Conservation (phyloP, 2,329 filamentous ascomycete species). For the Trichoderma sp. region DNA sequence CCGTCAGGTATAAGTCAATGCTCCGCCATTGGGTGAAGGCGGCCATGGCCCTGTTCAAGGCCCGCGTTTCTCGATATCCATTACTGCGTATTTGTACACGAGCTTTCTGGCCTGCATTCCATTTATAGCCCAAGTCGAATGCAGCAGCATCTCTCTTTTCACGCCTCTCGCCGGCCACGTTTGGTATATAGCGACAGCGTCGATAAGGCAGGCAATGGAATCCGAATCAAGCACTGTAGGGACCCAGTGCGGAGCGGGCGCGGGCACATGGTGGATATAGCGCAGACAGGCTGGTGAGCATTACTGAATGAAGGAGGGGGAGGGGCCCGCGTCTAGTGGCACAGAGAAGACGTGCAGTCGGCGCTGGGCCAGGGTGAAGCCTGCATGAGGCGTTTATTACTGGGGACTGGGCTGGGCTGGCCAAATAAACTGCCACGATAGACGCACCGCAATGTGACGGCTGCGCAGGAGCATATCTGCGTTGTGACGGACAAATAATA, state of each 20-base stretch:
- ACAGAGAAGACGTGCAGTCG: slow-evolving; percentile 4
- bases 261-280: slow-evolving; percentile 29
- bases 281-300: slow-evolving; percentile 23
- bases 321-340: slow-evolving; percentile 18
- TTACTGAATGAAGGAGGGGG: slow-evolving; percentile 27
- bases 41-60: background rate
- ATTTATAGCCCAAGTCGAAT: background rate
- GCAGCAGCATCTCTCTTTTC: background rate
- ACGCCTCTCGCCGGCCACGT: background rate
- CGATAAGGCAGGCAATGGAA: background rate
- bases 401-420: background rate
- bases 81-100: background rate
- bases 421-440: background rate
- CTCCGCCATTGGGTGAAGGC: slow-evolving; percentile 1
- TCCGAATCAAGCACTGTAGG: background rate
- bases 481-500: background rate
- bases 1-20: background rate
- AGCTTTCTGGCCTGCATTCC: background rate
- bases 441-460: background rate
- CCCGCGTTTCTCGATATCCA: background rate
- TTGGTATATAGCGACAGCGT: background rate
- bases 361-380: background rate
- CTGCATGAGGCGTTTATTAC: slow-evolving; percentile 5
- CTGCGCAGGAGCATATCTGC: background rate
- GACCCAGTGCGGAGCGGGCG: slow-evolving; percentile 24